Evolutionary conservation across 1,139 yeast species (phyloP).

Genomic region (Debaryomyces coudertii): DNA sequence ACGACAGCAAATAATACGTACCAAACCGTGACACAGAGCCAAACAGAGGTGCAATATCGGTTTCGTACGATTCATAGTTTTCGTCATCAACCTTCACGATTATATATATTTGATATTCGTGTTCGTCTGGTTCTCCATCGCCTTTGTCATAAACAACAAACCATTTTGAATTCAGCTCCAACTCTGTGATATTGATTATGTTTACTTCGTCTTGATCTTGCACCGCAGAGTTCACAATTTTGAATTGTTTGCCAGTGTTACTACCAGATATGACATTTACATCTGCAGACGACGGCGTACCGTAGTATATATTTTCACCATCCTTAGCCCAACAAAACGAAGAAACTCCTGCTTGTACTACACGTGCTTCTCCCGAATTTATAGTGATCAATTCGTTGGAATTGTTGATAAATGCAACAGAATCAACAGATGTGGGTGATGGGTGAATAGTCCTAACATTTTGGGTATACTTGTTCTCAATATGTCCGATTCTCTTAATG

Average conservation of each 20-base stretch:
- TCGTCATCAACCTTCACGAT: constrained; percentile 17
- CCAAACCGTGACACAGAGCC: constrained; percentile 55
- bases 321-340: constrained; percentile 19
- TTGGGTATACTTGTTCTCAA: constrained; percentile 1
- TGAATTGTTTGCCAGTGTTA: neutral
- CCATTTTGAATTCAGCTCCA: constrained; percentile 9
- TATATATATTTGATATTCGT: constrained; percentile 22
- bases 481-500: neutral
- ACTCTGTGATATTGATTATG: constrained; percentile 7
- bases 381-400: constrained; percentile 10
- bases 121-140: constrained; percentile 25
- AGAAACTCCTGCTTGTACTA: constrained; percentile 15
- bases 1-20: constrained; percentile 45
- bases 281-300: neutral
- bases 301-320: constrained; percentile 14
- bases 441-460: constrained; percentile 10
- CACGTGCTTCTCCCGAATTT: neutral
- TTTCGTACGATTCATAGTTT: constrained; percentile 24
- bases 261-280: neutral
- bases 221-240: neutral
- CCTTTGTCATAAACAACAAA: constrained; percentile 16
- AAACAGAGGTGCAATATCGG: constrained; percentile 62
- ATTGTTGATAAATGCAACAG: constrained; percentile 9
- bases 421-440: constrained; percentile 11
- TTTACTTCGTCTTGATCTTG: constrained; percentile 2